Evolutionary conservation across 345 rosid genomes (phyloP).

Genomic region (Salix exigua): DNA sequence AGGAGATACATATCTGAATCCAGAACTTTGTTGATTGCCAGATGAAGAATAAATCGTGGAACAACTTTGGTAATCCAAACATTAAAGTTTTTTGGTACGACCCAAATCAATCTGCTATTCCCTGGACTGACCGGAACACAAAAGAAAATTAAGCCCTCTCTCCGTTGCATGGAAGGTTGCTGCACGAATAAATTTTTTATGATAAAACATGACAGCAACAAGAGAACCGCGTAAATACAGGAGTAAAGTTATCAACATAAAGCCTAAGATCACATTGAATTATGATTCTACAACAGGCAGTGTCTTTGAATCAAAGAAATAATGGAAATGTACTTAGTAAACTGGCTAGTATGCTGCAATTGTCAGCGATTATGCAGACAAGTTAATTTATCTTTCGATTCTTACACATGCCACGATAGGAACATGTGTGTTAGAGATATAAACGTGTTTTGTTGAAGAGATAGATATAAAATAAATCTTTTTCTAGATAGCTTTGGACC

Average conservation of each 20-base stretch:
- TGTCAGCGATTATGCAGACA: neutral
- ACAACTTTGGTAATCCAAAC: constrained; percentile 59
- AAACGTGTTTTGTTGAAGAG: too few relatives aligned
- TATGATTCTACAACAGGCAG: neutral
- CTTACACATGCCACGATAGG: too few relatives aligned
- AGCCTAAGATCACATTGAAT: neutral
- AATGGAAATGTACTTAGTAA: neutral
- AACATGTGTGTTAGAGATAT: too few relatives aligned
- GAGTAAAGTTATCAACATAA: too few relatives aligned
- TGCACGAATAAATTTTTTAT: constrained; percentile 11
- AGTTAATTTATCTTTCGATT: too few relatives aligned
- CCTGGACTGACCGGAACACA: constrained; percentile 91
- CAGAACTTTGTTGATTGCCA: constrained; percentile 67
- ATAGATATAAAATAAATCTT: too few relatives aligned
- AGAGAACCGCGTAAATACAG: neutral
- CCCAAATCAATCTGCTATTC: constrained; percentile 79
- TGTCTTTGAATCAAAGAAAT: neutral
- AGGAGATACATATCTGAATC: constrained; percentile 92
- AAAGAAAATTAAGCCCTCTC: constrained; percentile 61
- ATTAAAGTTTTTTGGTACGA: constrained; percentile 66
- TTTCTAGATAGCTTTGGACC: too few relatives aligned
- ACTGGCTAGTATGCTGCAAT: neutral
- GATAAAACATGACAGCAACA: neutral
- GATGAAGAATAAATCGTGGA: constrained; percentile 80
- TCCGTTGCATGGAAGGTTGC: constrained; percentile 27